Evolutionary conservation across 2,329 filamentous ascomycete genomes (phyloP), one percentile per base, ranked within the genome.

Genomic region (Fusarium coicis): DNA sequence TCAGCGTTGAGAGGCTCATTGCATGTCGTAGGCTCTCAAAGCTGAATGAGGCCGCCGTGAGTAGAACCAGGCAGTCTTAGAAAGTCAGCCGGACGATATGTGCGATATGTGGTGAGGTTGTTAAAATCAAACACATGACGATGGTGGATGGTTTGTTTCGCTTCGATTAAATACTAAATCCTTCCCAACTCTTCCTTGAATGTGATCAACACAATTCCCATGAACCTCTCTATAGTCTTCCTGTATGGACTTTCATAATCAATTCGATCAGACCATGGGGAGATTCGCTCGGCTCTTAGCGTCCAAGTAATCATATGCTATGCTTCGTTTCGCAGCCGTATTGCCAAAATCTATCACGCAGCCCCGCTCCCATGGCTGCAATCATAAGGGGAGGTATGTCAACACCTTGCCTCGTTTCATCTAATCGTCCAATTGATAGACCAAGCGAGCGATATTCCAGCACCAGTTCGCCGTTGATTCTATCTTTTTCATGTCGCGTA

Each of bases 381-480:
- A 21, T 43, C 43, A 7, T 40, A 50, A 49, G n/a, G 57, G 21
- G 46, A 58, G 43, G 26, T 26, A 26, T 32, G 34, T 15, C 30
- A 34, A 37, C 37, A 42, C 28, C 10, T 36, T 58, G 14, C 44
- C 28, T 37, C 40, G 28, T 36, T 39, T 21, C 30, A 53, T 55
- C 49, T 42, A 78, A 59, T 78, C 76, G 7, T 78, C 82, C 47
- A 85, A 68, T 26, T 79, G 78, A 66, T 86, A 90, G 37, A 90
- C 72, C 14, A 82, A 80, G 77, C 84, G 83, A 55, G 87, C 76
- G 28, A 90, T 81, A 39, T 81, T 81, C 87, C 87, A 90, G 68
- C 86, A 86, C 88, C 89, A 91, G 36, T 82, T 80, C 7, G 89
- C 87, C 21, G 88, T 86, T 1, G 83, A 82, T 75, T 91, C 89